phyloP scores from a whole-genome alignment of 106 monocot species.

The Dendrobium huoshanense region DNA sequence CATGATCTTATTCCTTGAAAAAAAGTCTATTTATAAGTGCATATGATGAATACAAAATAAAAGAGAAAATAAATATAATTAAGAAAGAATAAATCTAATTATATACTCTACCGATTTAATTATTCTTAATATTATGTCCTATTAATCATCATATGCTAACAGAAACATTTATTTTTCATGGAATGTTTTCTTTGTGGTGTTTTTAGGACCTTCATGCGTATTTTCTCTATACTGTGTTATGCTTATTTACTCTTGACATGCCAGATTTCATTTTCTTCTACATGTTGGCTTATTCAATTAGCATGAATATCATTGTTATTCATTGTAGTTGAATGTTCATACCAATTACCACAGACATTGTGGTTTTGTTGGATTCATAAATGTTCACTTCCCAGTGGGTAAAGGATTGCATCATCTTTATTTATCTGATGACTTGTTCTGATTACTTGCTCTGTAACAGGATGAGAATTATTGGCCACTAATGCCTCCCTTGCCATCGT shows the following conservation, averaged over 20 bases:
- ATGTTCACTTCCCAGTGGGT: background rate
- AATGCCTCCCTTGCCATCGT: constrained; percentile 67
- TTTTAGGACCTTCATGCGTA: background rate
- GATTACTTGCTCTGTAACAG: constrained; percentile 13
- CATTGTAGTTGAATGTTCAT: background rate
- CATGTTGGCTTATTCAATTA: background rate
- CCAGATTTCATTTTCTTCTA: background rate
- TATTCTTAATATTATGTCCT: no score
- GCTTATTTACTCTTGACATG: background rate
- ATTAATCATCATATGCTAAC: no score
- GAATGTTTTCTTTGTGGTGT: background rate
- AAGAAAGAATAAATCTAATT: no score
- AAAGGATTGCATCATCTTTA: background rate
- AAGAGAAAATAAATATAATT: no score
- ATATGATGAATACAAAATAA: no score
- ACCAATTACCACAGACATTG: background rate
- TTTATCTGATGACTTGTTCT: background rate
- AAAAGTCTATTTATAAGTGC: no score
- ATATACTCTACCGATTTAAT: no score
- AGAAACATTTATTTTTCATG: background rate
- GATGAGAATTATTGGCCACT: constrained; percentile 63
- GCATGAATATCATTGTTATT: background rate
- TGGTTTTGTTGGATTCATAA: background rate
- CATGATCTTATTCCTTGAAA: no score
- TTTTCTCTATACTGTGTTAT: background rate